Percentiles rank a stretch among this genome's conserved stretches.
phyloP scores from a whole-genome alignment of 495 filamentous ascomycete genomes.

The Amphirosellinia nigrospora region DNA sequence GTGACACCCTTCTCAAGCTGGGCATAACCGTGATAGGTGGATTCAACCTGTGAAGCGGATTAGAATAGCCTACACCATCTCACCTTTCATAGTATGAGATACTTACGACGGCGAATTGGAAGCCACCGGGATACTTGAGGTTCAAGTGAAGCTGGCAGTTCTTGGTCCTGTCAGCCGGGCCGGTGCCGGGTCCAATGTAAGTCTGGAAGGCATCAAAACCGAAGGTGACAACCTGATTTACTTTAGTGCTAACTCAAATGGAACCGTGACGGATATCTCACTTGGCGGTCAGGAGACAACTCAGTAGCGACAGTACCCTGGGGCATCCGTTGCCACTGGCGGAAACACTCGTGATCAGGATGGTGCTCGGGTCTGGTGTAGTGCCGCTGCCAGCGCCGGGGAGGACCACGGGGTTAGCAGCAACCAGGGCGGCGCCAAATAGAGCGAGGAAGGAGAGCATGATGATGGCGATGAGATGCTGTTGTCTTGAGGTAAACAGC shows the following conservation, averaged over 20 bases:
- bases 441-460: slow-evolving; percentile 56
- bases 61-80: neutral
- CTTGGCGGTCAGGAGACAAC: slow-evolving; percentile 58
- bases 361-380: slow-evolving; percentile 46
- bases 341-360: slow-evolving; percentile 60
- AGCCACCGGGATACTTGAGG: slow-evolving; percentile 64
- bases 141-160: slow-evolving; percentile 66
- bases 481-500: slow-evolving; percentile 17
- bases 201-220: slow-evolving; percentile 64
- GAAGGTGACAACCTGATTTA: slow-evolving; percentile 59
- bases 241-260: slow-evolving; percentile 28
- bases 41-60: slow-evolving; percentile 39
- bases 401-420: slow-evolving; percentile 48
- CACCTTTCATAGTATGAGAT: neutral
- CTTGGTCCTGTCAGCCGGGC: slow-evolving; percentile 53
- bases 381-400: slow-evolving; percentile 41
- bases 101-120: slow-evolving; percentile 59
- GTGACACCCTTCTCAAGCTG: slow-evolving; percentile 60
- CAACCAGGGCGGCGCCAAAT: slow-evolving; percentile 53
- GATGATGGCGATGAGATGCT: slow-evolving; percentile 35
- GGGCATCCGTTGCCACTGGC: slow-evolving; percentile 66
- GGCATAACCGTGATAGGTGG: slow-evolving; percentile 64
- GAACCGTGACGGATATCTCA: slow-evolving; percentile 33
- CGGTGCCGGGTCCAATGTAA: slow-evolving; percentile 58
- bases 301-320: slow-evolving; percentile 56